These are phyloP conservation scores for Sarocladium oryzae DNA, from an alignment of 2,329 filamentous ascomycete species.

Conservation along the genomic window DNA sequence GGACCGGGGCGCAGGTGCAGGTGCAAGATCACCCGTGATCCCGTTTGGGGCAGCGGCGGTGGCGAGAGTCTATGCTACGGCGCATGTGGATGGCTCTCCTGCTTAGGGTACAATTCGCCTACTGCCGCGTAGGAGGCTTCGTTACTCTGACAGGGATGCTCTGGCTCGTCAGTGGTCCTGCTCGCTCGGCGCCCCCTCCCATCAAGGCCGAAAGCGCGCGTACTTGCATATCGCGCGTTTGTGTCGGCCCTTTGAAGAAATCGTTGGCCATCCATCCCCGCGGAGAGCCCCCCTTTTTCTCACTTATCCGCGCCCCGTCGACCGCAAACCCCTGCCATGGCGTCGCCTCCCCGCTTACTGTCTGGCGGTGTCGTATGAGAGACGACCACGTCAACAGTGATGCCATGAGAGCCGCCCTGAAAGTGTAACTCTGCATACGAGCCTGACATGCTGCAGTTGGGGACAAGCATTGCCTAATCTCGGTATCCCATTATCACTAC, in stretches of 20 bases:
- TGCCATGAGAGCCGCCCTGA: background rate
- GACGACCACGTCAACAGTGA: background rate
- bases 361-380: background rate
- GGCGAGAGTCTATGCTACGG: background rate
- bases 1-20: conserved; percentile 31
- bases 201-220: background rate
- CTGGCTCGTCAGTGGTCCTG: background rate
- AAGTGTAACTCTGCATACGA: background rate
- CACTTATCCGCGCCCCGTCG: conserved; percentile 1
- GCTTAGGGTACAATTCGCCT: background rate
- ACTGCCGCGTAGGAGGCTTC: background rate
- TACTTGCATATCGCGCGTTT: background rate
- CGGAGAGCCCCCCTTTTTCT: background rate
- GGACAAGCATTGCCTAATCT: background rate
- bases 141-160: no score
- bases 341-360: background rate
- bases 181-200: background rate
- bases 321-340: background rate
- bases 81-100: background rate
- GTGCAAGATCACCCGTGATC: conserved; percentile 22
- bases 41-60: background rate
- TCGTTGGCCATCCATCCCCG: background rate
- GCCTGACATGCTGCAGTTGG: background rate
- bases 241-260: background rate
- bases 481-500: background rate